Conservation (phyloP, 805 yeast species). For the Starmerella davenportii region DNA sequence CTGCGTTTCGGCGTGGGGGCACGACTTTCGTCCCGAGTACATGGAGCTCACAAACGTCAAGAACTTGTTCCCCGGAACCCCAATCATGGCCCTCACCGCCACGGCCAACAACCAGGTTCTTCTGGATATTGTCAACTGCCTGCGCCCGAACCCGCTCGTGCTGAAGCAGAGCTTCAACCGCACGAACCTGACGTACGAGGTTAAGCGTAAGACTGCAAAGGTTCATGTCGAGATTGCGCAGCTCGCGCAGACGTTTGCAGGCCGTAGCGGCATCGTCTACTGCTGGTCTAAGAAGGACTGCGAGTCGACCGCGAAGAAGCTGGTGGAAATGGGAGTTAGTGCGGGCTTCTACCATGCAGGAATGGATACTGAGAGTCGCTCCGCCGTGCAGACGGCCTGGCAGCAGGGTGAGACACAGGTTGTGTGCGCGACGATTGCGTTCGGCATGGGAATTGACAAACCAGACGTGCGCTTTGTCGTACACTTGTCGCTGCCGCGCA, state of each 20-base stretch:
- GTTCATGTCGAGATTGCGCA: constrained; percentile 9
- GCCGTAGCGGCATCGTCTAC: constrained; percentile 72
- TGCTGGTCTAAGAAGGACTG: constrained; percentile 83
- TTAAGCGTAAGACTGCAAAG: constrained; percentile 34
- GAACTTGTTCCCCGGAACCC: constrained; percentile 54
- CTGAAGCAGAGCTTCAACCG: constrained; percentile 86
- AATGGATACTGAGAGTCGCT: constrained; percentile 62
- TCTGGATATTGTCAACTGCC: constrained; percentile 65
- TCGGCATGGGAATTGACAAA: constrained; percentile 98
- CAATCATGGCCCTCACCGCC: constrained; percentile 91
- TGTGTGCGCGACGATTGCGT: constrained; percentile 93
- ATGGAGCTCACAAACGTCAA: constrained; percentile 63
- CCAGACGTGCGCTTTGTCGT: constrained; percentile 86
- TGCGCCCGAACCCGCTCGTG: constrained; percentile 40
- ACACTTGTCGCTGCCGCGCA: constrained; percentile 74
- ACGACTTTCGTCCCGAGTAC: constrained; percentile 93
- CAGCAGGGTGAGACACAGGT: constrained; percentile 53
- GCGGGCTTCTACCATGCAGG: constrained; percentile 86
- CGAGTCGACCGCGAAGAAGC: constrained; percentile 54
- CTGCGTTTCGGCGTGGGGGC: constrained; percentile 98
- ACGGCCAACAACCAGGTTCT: constrained; percentile 87
- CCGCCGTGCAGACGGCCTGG: constrained; percentile 62
- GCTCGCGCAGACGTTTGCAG: constrained; percentile 27
- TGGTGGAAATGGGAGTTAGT: constrained; percentile 37
- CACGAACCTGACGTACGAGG: constrained; percentile 64